phyloP scores from a whole-genome alignment of 768 basidiomycete genomes.

The Tulasnella calospora region DNA sequence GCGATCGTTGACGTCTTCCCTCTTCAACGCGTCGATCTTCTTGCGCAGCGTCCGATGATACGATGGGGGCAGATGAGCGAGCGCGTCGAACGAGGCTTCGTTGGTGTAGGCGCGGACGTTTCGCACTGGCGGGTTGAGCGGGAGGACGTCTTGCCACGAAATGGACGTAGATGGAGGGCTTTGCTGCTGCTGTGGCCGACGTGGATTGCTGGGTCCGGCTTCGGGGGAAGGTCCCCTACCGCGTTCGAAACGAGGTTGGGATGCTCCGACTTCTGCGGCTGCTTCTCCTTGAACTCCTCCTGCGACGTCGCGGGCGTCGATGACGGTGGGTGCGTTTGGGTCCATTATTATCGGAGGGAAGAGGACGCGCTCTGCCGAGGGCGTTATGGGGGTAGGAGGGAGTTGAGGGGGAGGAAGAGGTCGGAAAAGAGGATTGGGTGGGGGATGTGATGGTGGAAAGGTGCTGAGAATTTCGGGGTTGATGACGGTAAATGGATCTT shows the following conservation, averaged over 20 bases:
- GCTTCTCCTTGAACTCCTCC: background rate
- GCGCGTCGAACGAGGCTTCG: background rate
- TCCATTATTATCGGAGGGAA: background rate
- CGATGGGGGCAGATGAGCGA: background rate
- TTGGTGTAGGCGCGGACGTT: background rate
- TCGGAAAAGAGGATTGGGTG: background rate
- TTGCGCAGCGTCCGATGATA: background rate
- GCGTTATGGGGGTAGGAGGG: background rate
- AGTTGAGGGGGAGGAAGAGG: background rate
- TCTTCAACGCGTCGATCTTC: background rate
- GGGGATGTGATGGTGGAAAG: background rate
- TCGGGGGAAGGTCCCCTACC: background rate
- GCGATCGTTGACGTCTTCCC: background rate
- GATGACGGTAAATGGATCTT: background rate
- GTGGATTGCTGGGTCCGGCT: background rate
- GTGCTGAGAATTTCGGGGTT: background rate
- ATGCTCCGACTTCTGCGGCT: background rate
- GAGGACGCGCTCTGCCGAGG: background rate
- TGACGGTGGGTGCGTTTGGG: background rate
- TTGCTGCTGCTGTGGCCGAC: background rate
- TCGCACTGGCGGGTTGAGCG: background rate
- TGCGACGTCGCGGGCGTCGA: background rate
- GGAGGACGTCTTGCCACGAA: background rate
- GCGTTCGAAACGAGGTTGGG: background rate
- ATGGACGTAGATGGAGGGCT: background rate